Conservation (phyloP, 805 yeast species). For the Yamadazyma olivae region DNA sequence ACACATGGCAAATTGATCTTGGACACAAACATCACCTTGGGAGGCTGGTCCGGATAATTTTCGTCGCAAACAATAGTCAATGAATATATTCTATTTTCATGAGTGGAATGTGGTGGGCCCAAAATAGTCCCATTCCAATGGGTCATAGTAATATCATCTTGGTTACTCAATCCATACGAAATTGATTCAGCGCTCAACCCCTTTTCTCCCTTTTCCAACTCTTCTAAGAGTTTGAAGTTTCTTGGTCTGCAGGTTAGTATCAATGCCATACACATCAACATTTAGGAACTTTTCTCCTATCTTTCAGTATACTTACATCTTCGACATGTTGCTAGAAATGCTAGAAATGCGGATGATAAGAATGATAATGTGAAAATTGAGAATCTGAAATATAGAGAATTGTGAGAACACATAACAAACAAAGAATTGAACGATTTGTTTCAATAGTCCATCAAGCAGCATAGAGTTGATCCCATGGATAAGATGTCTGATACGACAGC, state of each 20-base stretch:
- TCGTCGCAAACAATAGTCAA: slow-evolving; percentile 79
- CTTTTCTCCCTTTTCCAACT: slow-evolving; percentile 96
- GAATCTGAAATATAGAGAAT: too few species aligned
- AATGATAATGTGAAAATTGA: too few species aligned
- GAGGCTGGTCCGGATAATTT: slow-evolving; percentile 86
- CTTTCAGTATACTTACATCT: slow-evolving; percentile 35
- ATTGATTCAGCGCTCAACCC: slow-evolving; percentile 97
- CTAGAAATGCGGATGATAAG: neutral
- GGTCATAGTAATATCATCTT: slow-evolving; percentile 90
- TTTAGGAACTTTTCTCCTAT: too few species aligned
- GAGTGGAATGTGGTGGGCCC: slow-evolving; percentile 91
- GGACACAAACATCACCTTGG: slow-evolving; percentile 73
- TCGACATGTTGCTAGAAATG: slow-evolving; percentile 33
- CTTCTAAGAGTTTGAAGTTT: slow-evolving; percentile 91
- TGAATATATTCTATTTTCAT: slow-evolving; percentile 91
- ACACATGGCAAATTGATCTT: slow-evolving; percentile 92
- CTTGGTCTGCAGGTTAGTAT: slow-evolving; percentile 58
- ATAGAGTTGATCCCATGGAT: too few species aligned
- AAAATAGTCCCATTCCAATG: slow-evolving; percentile 97
- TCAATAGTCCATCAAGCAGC: too few species aligned
- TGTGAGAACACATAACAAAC: too few species aligned
- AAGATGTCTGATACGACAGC: slow-evolving; percentile 5
- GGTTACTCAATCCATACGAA: slow-evolving; percentile 88
- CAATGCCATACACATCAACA: too few species aligned
- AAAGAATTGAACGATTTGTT: too few species aligned